Conservation (phyloP, 225 moss, liverwort and hornwort species). For the Sphagnum contortum region DNA sequence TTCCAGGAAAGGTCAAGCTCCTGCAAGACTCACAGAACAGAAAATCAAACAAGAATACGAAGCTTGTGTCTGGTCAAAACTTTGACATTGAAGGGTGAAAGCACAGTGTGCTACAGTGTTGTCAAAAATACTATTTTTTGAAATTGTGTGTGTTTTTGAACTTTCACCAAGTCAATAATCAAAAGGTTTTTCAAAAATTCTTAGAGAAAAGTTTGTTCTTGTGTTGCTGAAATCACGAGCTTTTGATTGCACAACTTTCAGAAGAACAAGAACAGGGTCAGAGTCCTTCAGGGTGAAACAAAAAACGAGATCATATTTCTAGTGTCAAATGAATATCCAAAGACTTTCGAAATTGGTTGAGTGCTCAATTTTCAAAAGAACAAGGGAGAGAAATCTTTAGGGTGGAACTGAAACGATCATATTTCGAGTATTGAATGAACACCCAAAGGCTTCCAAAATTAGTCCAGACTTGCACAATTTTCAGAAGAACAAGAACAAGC, state of each 20-base stretch:
- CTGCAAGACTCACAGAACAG: conserved; percentile 6
- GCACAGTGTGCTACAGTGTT: not conserved
- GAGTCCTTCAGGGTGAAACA: not conserved
- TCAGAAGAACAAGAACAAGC: not conserved
- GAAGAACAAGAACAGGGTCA: not conserved
- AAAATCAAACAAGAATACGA: conserved; percentile 10
- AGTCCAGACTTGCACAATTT: not conserved
- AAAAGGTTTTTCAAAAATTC: not conserved
- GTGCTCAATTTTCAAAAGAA: no score
- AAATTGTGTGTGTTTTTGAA: not conserved
- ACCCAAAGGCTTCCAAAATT: not conserved
- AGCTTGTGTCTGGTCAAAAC: not conserved
- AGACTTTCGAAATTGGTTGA: not conserved
- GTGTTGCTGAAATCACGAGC: no score
- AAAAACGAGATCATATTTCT: conserved; percentile 6
- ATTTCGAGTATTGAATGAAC: not conserved
- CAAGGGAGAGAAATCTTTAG: no score
- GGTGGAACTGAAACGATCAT: not conserved
- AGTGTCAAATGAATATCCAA: conserved; percentile 15
- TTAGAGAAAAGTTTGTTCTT: not conserved
- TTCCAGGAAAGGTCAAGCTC: conserved; percentile 31
- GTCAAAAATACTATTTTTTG: no score
- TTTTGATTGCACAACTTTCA: not conserved
- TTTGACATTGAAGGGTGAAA: not conserved
- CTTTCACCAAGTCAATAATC: not conserved